phyloP scores from a whole-genome alignment of 805 yeast species.

The Wickerhamomyces rabaulensis region DNA sequence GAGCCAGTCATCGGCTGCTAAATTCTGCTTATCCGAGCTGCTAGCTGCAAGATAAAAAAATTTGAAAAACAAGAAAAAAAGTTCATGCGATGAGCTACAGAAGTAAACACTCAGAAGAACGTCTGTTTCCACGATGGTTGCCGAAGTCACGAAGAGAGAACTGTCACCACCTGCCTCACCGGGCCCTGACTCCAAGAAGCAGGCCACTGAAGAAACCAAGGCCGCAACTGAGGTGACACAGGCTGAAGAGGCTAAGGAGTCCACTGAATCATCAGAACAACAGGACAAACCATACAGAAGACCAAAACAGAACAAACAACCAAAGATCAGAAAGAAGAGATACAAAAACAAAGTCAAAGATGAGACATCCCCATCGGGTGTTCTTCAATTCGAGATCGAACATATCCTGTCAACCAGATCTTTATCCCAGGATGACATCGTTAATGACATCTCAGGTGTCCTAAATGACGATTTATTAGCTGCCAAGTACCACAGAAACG shows the following conservation, averaged over 20 bases:
- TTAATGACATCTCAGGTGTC: conserved; percentile 61
- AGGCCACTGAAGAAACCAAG: not conserved
- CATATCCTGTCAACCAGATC: conserved; percentile 42
- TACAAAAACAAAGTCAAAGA: conserved; percentile 65
- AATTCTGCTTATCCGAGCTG: conserved; percentile 5
- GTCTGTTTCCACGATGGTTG: not conserved
- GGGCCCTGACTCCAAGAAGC: conserved; percentile 4
- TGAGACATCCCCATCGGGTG: conserved; percentile 76
- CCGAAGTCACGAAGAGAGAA: conserved; percentile 9
- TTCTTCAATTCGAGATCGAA: conserved; percentile 67
- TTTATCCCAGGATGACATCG: conserved; percentile 40
- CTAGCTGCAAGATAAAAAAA: too few relatives aligned
- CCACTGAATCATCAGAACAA: not conserved
- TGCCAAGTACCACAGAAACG: conserved; percentile 51
- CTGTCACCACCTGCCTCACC: conserved; percentile 6
- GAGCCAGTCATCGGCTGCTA: conserved; percentile 6
- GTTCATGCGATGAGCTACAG: conserved; percentile 5
- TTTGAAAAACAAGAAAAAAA: not conserved
- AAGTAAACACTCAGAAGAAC: not conserved
- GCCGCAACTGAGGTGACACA: not conserved
- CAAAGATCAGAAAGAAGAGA: conserved; percentile 35
- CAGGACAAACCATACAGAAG: not conserved
- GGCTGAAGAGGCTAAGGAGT: conserved; percentile 1
- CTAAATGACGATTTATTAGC: conserved; percentile 50
- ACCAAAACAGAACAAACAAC: conserved; percentile 6